A percentile compares a stretch with the other conserved stretches of the same genome.
These are phyloP conservation scores for Tolypocladium pustulatum DNA, from an alignment of 2,329 filamentous ascomycete species.

Conservation along the genomic window DNA sequence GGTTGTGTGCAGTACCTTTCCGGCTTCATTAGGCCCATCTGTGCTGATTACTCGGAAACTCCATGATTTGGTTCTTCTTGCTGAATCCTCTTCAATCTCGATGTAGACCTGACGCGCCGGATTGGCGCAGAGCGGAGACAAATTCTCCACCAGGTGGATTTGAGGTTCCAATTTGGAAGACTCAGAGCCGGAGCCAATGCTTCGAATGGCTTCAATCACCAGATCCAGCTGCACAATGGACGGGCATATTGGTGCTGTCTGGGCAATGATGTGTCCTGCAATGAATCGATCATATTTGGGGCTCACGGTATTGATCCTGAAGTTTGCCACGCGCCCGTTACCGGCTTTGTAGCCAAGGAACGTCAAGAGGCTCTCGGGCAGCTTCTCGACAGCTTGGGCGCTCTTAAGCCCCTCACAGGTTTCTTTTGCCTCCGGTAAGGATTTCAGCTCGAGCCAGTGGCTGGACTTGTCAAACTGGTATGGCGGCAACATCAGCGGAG, in stretches of 20 bases:
- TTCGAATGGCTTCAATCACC: slow-evolving; percentile 18
- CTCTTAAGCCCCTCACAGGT: not conserved
- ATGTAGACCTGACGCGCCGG: slow-evolving; percentile 15
- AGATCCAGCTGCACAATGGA: slow-evolving; percentile 22
- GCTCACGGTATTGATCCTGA: slow-evolving; percentile 28
- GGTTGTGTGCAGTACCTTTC: not conserved
- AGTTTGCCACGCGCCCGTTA: slow-evolving; percentile 13
- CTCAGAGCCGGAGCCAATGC: slow-evolving; percentile 14
- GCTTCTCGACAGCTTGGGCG: not conserved
- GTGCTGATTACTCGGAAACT: not conserved
- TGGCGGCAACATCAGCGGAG: slow-evolving; percentile 21
- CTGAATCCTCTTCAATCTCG: slow-evolving; percentile 8
- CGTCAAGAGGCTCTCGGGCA: not conserved
- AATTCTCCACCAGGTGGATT: slow-evolving; percentile 18
- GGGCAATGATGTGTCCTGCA: slow-evolving; percentile 25
- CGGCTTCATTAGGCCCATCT: not conserved
- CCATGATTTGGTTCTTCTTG: not conserved
- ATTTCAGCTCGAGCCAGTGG: slow-evolving; percentile 27
- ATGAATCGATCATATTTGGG: slow-evolving; percentile 23
- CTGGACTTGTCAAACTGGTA: slow-evolving; percentile 30
- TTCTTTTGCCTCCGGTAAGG: slow-evolving; percentile 1
- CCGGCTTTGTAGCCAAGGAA: not conserved
- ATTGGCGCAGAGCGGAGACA: slow-evolving; percentile 8
- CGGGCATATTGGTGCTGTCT: slow-evolving; percentile 27
- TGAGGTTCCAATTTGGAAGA: slow-evolving; percentile 11